These are phyloP conservation scores for Penicillium brasilianum DNA, from an alignment of 2,329 filamentous ascomycete genomes.

Conservation along the genomic window DNA sequence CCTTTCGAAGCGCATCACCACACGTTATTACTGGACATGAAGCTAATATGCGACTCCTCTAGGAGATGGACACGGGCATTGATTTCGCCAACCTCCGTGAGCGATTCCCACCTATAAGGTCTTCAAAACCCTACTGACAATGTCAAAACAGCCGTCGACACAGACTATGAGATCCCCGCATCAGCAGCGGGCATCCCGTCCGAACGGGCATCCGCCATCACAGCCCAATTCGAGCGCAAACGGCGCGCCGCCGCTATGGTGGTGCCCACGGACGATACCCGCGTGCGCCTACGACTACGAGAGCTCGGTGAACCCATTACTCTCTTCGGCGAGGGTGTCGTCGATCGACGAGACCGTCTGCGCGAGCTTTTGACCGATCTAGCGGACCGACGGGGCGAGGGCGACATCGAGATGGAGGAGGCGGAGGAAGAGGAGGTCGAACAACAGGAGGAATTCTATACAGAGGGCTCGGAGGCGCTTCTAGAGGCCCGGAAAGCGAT, in stretches of 20 bases:
- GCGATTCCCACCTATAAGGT: conserved; percentile 38
- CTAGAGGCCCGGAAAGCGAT: conserved; percentile 78
- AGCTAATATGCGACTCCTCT: conserved; percentile 20
- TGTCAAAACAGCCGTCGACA: conserved; percentile 67
- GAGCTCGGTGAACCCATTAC: conserved; percentile 93
- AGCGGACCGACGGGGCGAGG: conserved; percentile 63
- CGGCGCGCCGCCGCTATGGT: conserved; percentile 84
- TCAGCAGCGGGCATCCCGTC: conserved; percentile 69
- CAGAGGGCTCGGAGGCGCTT: conserved; percentile 75
- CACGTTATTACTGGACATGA: not conserved
- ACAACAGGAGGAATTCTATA: conserved; percentile 94
- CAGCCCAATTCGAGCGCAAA: conserved; percentile 90
- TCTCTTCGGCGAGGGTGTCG: conserved; percentile 87
- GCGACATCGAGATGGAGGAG: conserved; percentile 59
- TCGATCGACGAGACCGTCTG: conserved; percentile 83
- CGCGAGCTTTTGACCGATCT: conserved; percentile 78
- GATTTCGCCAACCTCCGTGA: conserved; percentile 68
- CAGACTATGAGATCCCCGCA: conserved; percentile 80
- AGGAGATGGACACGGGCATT: conserved; percentile 64
- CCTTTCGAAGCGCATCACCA: not conserved
- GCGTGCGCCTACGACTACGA: conserved; percentile 79
- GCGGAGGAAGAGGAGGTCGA: conserved; percentile 68
- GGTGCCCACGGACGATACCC: conserved; percentile 90
- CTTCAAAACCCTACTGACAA: conserved; percentile 11
- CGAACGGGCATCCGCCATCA: conserved; percentile 82